Base-by-base conservation (phyloP, 2,329 filamentous ascomycete species). In the Aphanocladium album region DNA sequence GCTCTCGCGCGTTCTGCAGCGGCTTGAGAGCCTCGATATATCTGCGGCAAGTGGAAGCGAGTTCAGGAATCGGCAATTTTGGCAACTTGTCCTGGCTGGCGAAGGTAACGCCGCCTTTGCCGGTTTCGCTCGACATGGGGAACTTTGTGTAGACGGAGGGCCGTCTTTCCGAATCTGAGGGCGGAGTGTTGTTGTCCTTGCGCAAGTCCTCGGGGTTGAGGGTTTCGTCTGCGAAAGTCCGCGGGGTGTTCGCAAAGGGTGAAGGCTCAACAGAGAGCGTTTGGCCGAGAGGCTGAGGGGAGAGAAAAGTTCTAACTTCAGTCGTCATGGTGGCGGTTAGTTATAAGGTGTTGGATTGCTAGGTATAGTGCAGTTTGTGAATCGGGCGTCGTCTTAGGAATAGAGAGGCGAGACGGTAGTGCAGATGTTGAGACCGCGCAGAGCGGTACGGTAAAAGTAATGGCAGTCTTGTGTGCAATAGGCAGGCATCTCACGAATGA, bases 41-140 rank as follows among this genome's bases (percentile, higher is more conserved):
- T 70, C 87, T 92, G 65, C 86, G 82, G 72, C 89, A 89, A 0
- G 90, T 91, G 62, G 79, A 78, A 53, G 93, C 89, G 4, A 99
- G 82, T 14, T 96, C 91, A 0, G 93, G 95, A 57, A 99, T 96
- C 8, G 95, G 95, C 43, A 99, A 80, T 73, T 95, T 96, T 1
- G 93, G 91, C 8, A 99, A 82, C 66, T 86, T 89, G 65, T 96
- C 91, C 73, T 99, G 93, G 61, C 87, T 83, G 35, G 92, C 89
- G 76, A 95, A 99, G 0, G 95, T 98, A 71, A 96, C 86, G 57
- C 92, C 88, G 16, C 85, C 89, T 67, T 83, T 82, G 60, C 81
- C 81, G 60, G 79, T 74, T 60, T 85, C 80, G 57, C 79, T 70
- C 60, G 77, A 79, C 76, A 85, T 87, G 47, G 82, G 83, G 23